Percentiles rank a stretch among this genome's conserved stretches.
phyloP scores from a whole-genome alignment of 352 stramenopile species.

The Albugo candida region DNA sequence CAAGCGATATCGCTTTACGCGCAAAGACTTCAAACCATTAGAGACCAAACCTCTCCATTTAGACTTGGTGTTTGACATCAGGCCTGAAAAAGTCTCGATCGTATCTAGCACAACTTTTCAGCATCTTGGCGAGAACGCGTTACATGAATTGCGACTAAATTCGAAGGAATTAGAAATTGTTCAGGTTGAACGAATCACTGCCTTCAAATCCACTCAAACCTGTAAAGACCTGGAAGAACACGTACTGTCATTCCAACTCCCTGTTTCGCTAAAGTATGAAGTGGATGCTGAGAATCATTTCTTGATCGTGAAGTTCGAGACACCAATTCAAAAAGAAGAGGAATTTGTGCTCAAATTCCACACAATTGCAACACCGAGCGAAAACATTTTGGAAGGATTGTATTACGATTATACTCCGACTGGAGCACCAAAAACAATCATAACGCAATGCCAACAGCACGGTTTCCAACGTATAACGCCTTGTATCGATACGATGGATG shows the following conservation, averaged over 20 bases:
- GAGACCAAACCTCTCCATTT: constrained; percentile 51
- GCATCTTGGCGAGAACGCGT: constrained; percentile 17
- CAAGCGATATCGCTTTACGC: constrained; percentile 36
- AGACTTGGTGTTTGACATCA: constrained; percentile 69
- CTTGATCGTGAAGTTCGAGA: constrained; percentile 32
- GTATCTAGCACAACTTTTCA: constrained; percentile 22
- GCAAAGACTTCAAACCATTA: constrained; percentile 39
- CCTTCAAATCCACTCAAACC: constrained; percentile 21
- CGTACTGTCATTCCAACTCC: constrained; percentile 26
- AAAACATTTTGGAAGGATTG: constrained; percentile 58
- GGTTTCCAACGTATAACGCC: constrained; percentile 61
- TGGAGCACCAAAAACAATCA: constrained; percentile 49
- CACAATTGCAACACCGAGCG: constrained; percentile 36
- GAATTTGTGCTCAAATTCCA: constrained; percentile 55
- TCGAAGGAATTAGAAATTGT: constrained; percentile 50
- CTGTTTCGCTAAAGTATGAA: constrained; percentile 20
- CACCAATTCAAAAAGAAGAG: constrained; percentile 27
- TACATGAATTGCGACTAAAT: constrained; percentile 47
- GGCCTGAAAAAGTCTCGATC: constrained; percentile 14
- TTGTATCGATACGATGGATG: constrained; percentile 64
- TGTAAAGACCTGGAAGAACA: constrained; percentile 33
- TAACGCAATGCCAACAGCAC: constrained; percentile 67
- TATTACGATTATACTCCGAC: constrained; percentile 65
- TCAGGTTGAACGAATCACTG: constrained; percentile 27
- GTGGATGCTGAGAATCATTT: constrained; percentile 55